Evolutionary conservation across 2,329 filamentous ascomycete species (phyloP).

Genomic region (Exophiala bonariae): DNA sequence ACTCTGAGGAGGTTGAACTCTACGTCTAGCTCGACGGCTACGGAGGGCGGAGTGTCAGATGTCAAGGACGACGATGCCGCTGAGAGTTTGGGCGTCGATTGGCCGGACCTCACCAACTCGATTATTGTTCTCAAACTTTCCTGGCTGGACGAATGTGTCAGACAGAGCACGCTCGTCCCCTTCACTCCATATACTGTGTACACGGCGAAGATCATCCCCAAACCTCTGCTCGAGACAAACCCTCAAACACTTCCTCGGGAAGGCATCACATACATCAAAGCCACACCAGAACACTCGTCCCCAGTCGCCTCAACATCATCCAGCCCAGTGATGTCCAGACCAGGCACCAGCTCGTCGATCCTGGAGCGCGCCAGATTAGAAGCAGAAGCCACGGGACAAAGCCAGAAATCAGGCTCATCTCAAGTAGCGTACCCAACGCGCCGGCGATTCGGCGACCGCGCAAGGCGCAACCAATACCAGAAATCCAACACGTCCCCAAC

Average conservation of each 20-base stretch:
- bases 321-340: background rate
- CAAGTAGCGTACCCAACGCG: constrained; percentile 17
- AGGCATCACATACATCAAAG: constrained; percentile 18
- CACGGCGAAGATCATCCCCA: constrained; percentile 45
- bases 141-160: constrained; percentile 54
- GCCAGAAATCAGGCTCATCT: background rate
- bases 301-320: background rate
- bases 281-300: constrained; percentile 9
- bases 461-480: too few species aligned
- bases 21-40: constrained; percentile 8
- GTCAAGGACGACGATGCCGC: background rate
- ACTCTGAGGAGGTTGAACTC: constrained; percentile 8
- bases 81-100: too few species aligned
- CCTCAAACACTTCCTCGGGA: constrained; percentile 12
- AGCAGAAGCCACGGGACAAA: constrained; percentile 26
- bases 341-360: constrained; percentile 35
- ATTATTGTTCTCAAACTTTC: constrained; percentile 54
- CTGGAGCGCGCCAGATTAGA: constrained; percentile 57
- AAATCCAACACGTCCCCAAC: constrained; percentile 14
- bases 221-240: constrained; percentile 29
- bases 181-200: constrained; percentile 54
- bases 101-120: constrained; percentile 30
- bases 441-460: constrained; percentile 29
- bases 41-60: too few species aligned
- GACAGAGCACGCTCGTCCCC: constrained; percentile 44